Evolutionary conservation across 1,139 yeast genomes (phyloP).

Genomic region (Taiozyma onychis): DNA sequence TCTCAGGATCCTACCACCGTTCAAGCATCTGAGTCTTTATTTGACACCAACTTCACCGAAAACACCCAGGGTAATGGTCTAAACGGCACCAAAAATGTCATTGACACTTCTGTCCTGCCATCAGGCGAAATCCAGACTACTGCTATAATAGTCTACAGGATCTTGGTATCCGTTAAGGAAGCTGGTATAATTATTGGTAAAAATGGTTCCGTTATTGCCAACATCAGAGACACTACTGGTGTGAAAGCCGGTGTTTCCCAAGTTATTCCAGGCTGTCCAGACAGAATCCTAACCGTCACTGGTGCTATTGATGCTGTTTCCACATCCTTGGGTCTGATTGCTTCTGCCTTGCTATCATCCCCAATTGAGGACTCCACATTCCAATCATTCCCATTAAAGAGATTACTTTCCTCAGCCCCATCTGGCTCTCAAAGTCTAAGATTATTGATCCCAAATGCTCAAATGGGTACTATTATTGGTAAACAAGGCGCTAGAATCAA

Average conservation of each 20-base stretch:
- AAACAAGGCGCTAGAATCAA: constrained; percentile 80
- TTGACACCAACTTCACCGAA: constrained; percentile 22
- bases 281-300: constrained; percentile 74
- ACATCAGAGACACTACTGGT: constrained; percentile 67
- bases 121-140: constrained; percentile 17
- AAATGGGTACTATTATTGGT: constrained; percentile 90
- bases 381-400: constrained; percentile 57
- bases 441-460: constrained; percentile 75
- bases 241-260: constrained; percentile 90
- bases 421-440: constrained; percentile 56
- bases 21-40: constrained; percentile 20
- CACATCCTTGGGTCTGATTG: constrained; percentile 65
- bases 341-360: constrained; percentile 48
- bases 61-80: constrained; percentile 1
- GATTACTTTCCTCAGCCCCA: constrained; percentile 46
- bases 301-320: constrained; percentile 77
- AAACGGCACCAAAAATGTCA: background rate
- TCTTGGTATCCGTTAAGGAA: constrained; percentile 78
- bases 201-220: constrained; percentile 75
- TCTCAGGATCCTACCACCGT: constrained; percentile 5
- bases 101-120: constrained; percentile 20
- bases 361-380: constrained; percentile 31
- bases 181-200: constrained; percentile 91
- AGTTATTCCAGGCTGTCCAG: constrained; percentile 76
- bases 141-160: constrained; percentile 50